Conservation (phyloP, 768 basidiomycete genomes). For the Piloderma croceum region DNA sequence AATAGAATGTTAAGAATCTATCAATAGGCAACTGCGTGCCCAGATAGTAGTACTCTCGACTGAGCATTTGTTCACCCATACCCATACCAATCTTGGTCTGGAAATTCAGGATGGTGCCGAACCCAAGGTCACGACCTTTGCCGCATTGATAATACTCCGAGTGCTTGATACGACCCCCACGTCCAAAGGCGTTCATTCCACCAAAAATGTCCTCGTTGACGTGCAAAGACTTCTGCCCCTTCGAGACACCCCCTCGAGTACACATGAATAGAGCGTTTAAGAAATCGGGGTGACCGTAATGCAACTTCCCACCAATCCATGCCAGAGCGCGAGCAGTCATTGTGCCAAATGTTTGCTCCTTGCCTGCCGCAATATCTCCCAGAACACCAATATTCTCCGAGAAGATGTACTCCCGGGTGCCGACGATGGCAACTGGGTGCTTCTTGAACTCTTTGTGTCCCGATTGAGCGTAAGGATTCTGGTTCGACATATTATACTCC, state of each 20-base stretch:
- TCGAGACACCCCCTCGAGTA: slow-evolving; percentile 97
- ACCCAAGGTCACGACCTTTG: slow-evolving; percentile 98
- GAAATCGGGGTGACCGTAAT: slow-evolving; percentile 99
- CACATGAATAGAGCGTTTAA: slow-evolving; percentile 97
- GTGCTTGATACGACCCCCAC: slow-evolving; percentile 98
- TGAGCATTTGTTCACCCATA: slow-evolving; percentile 99
- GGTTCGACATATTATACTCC: slow-evolving; percentile 82
- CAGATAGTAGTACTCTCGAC: slow-evolving; percentile 97
- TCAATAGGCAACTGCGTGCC: slow-evolving; percentile 98
- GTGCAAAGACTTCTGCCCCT: slow-evolving; percentile 98
- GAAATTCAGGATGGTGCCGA: slow-evolving; percentile 98
- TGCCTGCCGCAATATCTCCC: slow-evolving; percentile 98
- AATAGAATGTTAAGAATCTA: slow-evolving; percentile 99
- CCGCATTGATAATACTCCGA: slow-evolving; percentile 99
- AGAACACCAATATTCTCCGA: slow-evolving; percentile 99
- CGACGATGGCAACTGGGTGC: slow-evolving; percentile 93
- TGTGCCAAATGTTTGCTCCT: slow-evolving; percentile 99
- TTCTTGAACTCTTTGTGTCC: slow-evolving; percentile 89
- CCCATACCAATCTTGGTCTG: slow-evolving; percentile 99
- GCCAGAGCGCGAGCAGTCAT: slow-evolving; percentile 92
- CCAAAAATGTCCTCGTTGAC: slow-evolving; percentile 99
- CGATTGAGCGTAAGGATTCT: slow-evolving; percentile 95
- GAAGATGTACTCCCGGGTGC: slow-evolving; percentile 99
- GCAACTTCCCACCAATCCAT: slow-evolving; percentile 97
- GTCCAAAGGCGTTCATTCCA: slow-evolving; percentile 98